A percentile compares a stretch with the other conserved stretches of the same genome.
Conservation (phyloP, 208 protist species). For the Trypanosoma boissoni region DNA sequence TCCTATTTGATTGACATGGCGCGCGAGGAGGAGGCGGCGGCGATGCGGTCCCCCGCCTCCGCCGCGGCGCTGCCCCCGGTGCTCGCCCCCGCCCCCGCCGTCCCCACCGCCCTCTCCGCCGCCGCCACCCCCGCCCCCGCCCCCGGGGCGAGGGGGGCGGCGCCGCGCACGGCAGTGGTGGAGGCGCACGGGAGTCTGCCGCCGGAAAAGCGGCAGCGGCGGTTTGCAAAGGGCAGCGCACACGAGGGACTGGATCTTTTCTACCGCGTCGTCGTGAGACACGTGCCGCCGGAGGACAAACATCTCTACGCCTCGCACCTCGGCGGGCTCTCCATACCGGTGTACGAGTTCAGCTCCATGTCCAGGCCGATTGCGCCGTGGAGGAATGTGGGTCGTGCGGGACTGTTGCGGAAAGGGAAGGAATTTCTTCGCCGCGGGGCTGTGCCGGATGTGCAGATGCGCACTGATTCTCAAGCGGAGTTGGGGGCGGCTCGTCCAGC, state of each 20-base stretch:
- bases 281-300: conserved; percentile 38
- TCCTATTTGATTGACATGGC: conserved; percentile 76
- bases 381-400: conserved; percentile 24
- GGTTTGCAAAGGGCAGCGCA: conserved; percentile 32
- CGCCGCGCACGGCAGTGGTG: conserved; percentile 28
- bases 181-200: conserved; percentile 27
- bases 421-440: conserved; percentile 44
- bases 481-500: no score
- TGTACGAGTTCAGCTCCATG: conserved; percentile 75
- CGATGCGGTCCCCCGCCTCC: neutral
- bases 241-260: conserved; percentile 67
- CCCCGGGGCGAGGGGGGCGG: no score
- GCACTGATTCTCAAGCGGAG: neutral
- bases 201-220: neutral
- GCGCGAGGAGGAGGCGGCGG: conserved; percentile 39
- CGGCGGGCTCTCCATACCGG: conserved; percentile 59
- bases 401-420: conserved; percentile 29
- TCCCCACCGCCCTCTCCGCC: conserved; percentile 6
- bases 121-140: no score
- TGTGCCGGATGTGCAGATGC: conserved; percentile 40
- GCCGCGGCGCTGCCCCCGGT: neutral
- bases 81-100: neutral
- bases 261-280: conserved; percentile 59
- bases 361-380: conserved; percentile 57
- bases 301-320: conserved; percentile 66